A percentile compares a stretch with the other conserved stretches of the same genome.
Conservation (phyloP, 371 early-diverging fungal genomes). For the Mortierella sp. region DNA sequence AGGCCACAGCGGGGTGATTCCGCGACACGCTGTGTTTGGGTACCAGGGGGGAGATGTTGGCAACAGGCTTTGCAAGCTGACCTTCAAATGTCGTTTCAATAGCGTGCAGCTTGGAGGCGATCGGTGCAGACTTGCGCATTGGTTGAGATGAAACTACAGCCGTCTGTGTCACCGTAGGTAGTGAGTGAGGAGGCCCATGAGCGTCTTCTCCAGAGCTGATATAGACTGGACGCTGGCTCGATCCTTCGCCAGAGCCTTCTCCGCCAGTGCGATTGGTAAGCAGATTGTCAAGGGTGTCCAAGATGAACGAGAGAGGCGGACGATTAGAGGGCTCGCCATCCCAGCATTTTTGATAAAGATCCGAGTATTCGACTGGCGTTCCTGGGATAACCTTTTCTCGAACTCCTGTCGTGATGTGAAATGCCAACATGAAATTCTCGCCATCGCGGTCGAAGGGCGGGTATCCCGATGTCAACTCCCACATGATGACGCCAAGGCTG, state of each 20-base stretch:
- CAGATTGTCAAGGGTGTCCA: constrained; percentile 27
- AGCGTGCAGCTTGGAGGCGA: background rate
- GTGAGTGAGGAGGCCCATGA: constrained; percentile 23
- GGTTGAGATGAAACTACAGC: background rate
- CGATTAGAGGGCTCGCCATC: constrained; percentile 50
- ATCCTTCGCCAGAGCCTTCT: constrained; percentile 6
- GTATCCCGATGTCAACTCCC: constrained; percentile 63
- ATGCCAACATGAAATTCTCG: constrained; percentile 44
- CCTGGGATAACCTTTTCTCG: constrained; percentile 55
- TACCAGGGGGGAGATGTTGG: constrained; percentile 20
- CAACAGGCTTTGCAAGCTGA: background rate
- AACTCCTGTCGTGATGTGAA: constrained; percentile 40
- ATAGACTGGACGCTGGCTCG: background rate
- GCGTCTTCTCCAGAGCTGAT: background rate
- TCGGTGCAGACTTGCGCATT: constrained; percentile 30
- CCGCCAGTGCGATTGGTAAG: constrained; percentile 10
- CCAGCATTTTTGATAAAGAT: constrained; percentile 58
- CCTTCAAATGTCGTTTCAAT: background rate
- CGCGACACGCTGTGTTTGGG: constrained; percentile 19
- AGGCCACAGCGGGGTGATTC: background rate
- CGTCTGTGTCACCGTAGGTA: constrained; percentile 21
- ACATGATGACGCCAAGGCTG: constrained; percentile 67
- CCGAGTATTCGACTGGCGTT: constrained; percentile 51
- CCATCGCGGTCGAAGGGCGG: constrained; percentile 50
- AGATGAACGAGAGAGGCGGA: constrained; percentile 27